Base-by-base conservation (phyloP, 805 yeast genomes). In the Kuraishia floccosa region DNA sequence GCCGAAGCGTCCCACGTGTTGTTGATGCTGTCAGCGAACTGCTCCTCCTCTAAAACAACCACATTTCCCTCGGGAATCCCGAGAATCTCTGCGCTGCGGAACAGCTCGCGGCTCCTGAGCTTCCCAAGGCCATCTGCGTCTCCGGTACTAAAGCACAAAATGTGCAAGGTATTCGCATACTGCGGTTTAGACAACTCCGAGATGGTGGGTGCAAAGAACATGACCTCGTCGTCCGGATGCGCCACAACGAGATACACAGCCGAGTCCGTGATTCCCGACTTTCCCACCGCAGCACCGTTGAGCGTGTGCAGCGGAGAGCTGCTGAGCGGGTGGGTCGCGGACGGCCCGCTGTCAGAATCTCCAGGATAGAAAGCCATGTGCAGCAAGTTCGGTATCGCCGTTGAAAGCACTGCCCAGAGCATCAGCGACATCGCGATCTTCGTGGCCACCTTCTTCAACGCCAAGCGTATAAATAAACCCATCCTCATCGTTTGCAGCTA, bases 201-300 rank as follows among this genome's bases (percentile, higher is more conserved):
- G 20, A 86, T 40, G 0, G 87, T 62, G 0, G 98, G 98, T 1
- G 85, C 73, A 46, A 91, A 91, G 54, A 91, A 91, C 98, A 91
- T 91, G 31, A 85, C 87, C 54, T 91, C 99, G 52, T 91, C 99
- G 53, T 91, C 99, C 0, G 99, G 99, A 53, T 91, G 99, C 1
- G 95, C 96, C 25, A 86, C 76, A 9, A 89, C 39, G 13, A 54
- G 25, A 3, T 50, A 34, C 8, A 54, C 36, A 27, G 52, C 50
- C 4, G 50, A 30, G 25, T 49, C 37, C 2, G 33, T 32, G 10
- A 53, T 25, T 2, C 30, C 38, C 20, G 41, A 32, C 1, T 28
- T 10, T 4, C 39, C 18, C 9, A 53, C 37, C 4, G 38, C 27
- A 2, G 39, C 33, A 2, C 43, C 28, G 33, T 52, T 53, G 13